Evolutionary conservation across 1,139 yeast species (phyloP), one percentile per base, ranked within the genome.

Genomic region (Debaryomycetaceae sp.): DNA sequence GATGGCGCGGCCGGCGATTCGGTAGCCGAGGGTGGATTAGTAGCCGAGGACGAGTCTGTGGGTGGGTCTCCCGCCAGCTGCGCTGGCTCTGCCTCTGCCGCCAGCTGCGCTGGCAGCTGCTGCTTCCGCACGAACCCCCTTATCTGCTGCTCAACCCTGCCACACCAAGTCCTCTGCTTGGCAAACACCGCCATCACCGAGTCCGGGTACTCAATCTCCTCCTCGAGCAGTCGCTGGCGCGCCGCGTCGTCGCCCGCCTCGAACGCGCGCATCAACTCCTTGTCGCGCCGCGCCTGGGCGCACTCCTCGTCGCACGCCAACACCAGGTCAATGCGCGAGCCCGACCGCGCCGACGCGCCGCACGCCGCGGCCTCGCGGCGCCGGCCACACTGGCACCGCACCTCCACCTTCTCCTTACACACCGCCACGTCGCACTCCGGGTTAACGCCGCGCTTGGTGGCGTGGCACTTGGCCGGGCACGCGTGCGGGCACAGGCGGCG

Each of bases 301-400:
- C 96, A 88, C n/a, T 71, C 72, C 7, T 78, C 83, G 46, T 80
- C 83, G 59, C 95, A 84, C 18, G 63, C 71, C 26, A 80, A 42
- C 2, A 46, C 40, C 2, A 56, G 44, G 6, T 65, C 61, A 35
- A 66, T 62, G 4, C 35, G 44, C 4, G 65, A 43, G 1, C 49
- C 40, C 3, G 38, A 48, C 20, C 42, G 46, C 2, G 51, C 40
- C n/a, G 65, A 55, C 9, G 79, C 75, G 15, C 75, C 78, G 57
- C 94, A 83, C 11, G 65, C 51, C 3, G 71, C 62, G 18, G 53
- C 56, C 30, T 59, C 59, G 5, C 53, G 45, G 14, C 68, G 52
- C 41, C 80, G 59, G 1, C 88, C 88, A 60, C 96, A 86, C 11
- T 55, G 61, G 53, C 96, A 88, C 2, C 51, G 43, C 1, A 82